Evolutionary conservation across 148 eudicot species (phyloP).

Genomic region (Dianthus caryophyllus): DNA sequence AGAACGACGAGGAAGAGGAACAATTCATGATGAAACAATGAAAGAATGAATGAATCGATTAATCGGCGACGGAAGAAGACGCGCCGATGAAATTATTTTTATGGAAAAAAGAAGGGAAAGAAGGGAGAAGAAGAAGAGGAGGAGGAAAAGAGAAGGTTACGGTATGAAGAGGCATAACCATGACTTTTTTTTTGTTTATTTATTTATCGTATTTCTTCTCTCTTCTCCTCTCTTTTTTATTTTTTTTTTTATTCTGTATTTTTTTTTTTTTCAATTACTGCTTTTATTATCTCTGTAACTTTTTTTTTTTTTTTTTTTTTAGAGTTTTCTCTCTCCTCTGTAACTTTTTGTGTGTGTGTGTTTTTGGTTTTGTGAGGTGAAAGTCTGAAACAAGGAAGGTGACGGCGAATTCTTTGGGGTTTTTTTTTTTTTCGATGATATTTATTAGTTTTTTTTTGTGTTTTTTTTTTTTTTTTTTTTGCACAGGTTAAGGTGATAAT

Average conservation of each 20-base stretch:
- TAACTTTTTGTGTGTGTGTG: neutral
- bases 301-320: neutral
- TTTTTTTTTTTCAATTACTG: neutral
- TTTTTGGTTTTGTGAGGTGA: no score
- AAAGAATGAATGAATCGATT: no score
- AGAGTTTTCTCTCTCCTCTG: neutral
- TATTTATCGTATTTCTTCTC: no score
- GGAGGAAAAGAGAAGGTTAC: constrained; percentile 11
- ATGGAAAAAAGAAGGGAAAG: neutral
- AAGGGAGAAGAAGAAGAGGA: constrained; percentile 6
- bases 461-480: no score
- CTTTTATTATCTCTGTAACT: neutral
- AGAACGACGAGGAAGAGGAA: neutral
- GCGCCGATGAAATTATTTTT: no score
- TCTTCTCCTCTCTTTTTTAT: constrained; percentile 13
- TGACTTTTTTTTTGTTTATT: constrained; percentile 9
- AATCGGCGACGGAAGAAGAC: neutral
- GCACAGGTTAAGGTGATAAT: no score
- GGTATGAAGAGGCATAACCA: constrained; percentile 20
- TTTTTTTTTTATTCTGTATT: neutral
- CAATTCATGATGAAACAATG: neutral
- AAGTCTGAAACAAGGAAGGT: no score
- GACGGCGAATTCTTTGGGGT: no score
- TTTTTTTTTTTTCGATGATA: no score
- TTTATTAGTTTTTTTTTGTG: no score